Base-by-base conservation (phyloP, 1,284 basidiomycete genomes). In the Psilocybe mexicana region DNA sequence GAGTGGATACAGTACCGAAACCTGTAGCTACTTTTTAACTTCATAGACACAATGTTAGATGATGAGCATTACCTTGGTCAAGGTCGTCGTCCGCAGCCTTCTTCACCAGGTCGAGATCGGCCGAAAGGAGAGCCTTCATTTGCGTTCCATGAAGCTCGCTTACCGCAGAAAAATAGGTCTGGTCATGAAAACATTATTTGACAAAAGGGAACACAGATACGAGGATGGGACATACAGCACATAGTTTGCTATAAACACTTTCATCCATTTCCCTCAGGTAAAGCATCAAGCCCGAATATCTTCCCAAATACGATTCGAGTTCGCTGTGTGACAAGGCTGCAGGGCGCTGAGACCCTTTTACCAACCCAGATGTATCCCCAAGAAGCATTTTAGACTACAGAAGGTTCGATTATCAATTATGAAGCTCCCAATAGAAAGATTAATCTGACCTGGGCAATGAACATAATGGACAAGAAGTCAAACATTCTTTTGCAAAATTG, bases 251-350 rank as follows among this genome's bases (percentile, higher is more conserved):
- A 71, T 96, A 97, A 28, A 88, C 73, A 52, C 73, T 75, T 70
- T 95, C 92, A 58, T 96, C 94, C 87, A 97, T 96, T 76, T 99
- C 96, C 70, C 95, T 96, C 62, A 98, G 76, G 69, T 96, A 99
- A 12, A 98, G 79, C 74, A 98, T 86, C 49, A 99, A 72, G 1
- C 96, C 96, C 48, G 90, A 87, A 72, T 98, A 98, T 49, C 88
- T 82, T 26, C 92, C 93, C 8, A 98, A 82, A 68, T 92, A 91
- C 28, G 81, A 79, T 68, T 98, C 94, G 70, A 98, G 79, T 11
- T 83, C 78, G 52, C 79, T 77, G 70, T 96, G 94, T 4, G 82
- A 77, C 6, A 80, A 71, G 30, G 94, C 74, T 6, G 73, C 73
- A 3, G 83, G 78, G 50, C 78, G 77, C 36, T 75, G 71, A 25